Base-by-base conservation (phyloP, 345 rosid species). In the Geranium brycei region DNA sequence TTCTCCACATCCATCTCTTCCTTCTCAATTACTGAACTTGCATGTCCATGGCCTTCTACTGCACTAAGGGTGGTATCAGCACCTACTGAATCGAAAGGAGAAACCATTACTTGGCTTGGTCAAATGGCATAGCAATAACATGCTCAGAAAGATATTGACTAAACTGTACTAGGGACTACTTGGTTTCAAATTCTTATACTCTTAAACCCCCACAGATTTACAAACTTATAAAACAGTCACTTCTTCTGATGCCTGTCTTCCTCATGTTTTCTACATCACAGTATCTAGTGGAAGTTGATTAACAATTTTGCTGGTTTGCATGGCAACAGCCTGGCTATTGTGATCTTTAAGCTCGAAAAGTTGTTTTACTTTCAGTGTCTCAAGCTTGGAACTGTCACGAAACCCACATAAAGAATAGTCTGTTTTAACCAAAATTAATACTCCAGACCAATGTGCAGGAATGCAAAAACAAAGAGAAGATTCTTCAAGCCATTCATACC, bases 1-100 rank as follows among this genome's bases (percentile, higher is more conserved):
- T 72, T 85, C 76, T 86, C 95, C 61, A 87, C 64, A 57, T 85
- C 90, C 56, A 23, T 65, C 72, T 87, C 88, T 72, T 90, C 91
- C 69, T 83, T 86, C 76, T 86, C 85, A 17, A 81, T 68, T 69
- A 64, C 47, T 63, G 88, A 73, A 62, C 76, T 83, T 13, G 82
- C 88, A 68, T 75, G 78, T 35, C 64, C 53, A 62, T 64, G 77
- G 35, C 80, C 73, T 62, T 65, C 79, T 74, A 67, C 85, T 53
- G 59, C 16, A 35, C 10, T 35, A 7, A 35, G 41, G 41, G 41
- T 3, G 18, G 75, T 68, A 69, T 77, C 71, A 23, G 76, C 82
- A 40, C 81, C 90, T 69, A 75, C 71, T 13, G 80, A 38, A 61
- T 75, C 66, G 0, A 73, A 63, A 47, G 15, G 53, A 47, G 11